Evolutionary conservation across 164 flowering plant species (phyloP), one percentile per base, ranked within the genome.

Genomic region (Piper longum): DNA sequence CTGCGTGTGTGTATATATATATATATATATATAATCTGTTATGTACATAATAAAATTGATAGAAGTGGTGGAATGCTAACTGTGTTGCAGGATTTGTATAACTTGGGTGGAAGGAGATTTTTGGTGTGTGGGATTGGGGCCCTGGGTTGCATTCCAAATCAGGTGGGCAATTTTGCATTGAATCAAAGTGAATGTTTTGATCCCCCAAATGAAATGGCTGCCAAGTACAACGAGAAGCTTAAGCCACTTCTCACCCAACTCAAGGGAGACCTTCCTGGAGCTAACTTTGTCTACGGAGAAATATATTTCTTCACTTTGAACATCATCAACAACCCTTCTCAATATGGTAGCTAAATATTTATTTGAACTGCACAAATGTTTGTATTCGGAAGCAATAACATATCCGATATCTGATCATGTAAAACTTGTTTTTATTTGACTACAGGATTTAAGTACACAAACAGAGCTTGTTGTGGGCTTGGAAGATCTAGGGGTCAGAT

Each of bases 91-190:
- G 48, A 56, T 3, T 26, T 67, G 51, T 62, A 62, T 54, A 43
- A 36, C n/a, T 44, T 61, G 16, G 65, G 70, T 18, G 70, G 61
- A 36, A 56, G 70, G 61, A 67, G 57, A 17, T 62, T 67, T 17
- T 17, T 62, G 13, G 26, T 67, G 11, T 13, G 43, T 62, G 70
- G 65, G 56, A 5, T 67, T 7, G 61, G 43, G 1, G 65, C 70
- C 26, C 14, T 67, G 3, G 70, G 70, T 36, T 67, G 70, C 18
- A 14, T 44, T 43, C 65, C 70, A 9, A 9, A 3, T 48, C 52
- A 48, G 52, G 11, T 48, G 3, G 48, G 48, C 14, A 9, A 5
- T 0, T 14, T 48, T 9, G 12, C 9, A 48, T 2, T 14, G 14
- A 48, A 11, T 44, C 8, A 11, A 44, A 48, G 12, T 48, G 52